Conservation (phyloP, 768 basidiomycete species). For the Termitomyces sp. region DNA sequence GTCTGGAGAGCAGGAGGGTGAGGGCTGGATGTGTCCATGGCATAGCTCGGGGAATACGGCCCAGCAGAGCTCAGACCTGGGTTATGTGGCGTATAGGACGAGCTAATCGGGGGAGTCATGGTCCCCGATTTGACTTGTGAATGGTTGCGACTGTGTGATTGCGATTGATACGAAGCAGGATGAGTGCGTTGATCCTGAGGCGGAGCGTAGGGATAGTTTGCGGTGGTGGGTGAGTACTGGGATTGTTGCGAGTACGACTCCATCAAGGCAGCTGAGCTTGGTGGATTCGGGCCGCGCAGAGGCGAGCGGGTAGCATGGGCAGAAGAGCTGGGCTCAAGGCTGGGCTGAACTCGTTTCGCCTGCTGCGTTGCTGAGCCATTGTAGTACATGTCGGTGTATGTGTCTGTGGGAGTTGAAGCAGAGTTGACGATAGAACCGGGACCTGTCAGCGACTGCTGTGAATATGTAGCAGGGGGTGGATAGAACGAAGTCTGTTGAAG, state of each 20-base stretch:
- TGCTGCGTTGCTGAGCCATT: constrained; percentile 41
- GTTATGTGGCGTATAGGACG: constrained; percentile 54
- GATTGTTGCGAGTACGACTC: constrained; percentile 71
- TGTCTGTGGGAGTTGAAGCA: constrained; percentile 36
- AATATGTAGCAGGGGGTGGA: constrained; percentile 53
- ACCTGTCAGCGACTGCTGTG: constrained; percentile 40
- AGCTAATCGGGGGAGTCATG: constrained; percentile 40
- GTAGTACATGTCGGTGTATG: constrained; percentile 61
- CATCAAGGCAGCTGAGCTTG: constrained; percentile 43
- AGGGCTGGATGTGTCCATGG: constrained; percentile 64
- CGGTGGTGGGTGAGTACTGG: constrained; percentile 57
- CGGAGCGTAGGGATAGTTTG: constrained; percentile 44
- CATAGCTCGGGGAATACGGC: constrained; percentile 40
- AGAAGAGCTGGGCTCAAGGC: constrained; percentile 45
- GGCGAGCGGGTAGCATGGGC: constrained; percentile 57
- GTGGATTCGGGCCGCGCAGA: constrained; percentile 46
- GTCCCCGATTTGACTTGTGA: constrained; percentile 53
- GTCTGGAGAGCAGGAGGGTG: constrained; percentile 46
- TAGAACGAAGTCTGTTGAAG: constrained; percentile 46
- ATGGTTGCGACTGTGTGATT: constrained; percentile 52
- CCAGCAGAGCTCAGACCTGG: constrained; percentile 29
- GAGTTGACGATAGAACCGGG: constrained; percentile 26
- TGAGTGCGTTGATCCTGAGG: constrained; percentile 36
- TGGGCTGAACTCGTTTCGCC: constrained; percentile 51
- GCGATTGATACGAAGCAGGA: constrained; percentile 44